Conservation (phyloP, 345 rosid genomes). For the Gossypium anomalum region DNA sequence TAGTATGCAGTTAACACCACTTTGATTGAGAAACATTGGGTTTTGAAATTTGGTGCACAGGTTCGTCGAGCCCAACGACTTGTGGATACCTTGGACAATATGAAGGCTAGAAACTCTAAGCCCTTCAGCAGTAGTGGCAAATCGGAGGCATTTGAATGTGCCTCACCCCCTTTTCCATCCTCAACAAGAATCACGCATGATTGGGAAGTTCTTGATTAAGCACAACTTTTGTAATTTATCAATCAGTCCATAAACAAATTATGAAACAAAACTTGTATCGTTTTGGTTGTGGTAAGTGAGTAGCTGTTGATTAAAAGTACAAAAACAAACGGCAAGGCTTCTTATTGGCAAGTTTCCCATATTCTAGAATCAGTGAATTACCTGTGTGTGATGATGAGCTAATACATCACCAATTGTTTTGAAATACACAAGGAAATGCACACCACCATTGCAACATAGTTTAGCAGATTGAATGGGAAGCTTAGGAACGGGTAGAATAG, state of each 20-base stretch:
- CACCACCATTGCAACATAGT: neutral
- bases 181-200: conserved; percentile 35
- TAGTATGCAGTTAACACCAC: no score
- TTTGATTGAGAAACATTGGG: neutral
- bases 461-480: neutral
- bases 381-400: neutral
- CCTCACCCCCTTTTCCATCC: conserved; percentile 25
- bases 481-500: neutral
- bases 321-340: neutral
- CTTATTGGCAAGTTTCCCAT: neutral
- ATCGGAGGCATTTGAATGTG: conserved; percentile 34
- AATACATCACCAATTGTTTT: neutral
- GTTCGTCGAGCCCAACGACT: conserved; percentile 37
- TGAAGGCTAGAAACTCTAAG: conserved; percentile 34
- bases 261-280: neutral
- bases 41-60: conserved; percentile 18
- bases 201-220: conserved; percentile 43
- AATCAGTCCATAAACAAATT: neutral
- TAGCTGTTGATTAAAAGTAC: neutral
- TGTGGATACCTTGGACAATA: conserved; percentile 34
- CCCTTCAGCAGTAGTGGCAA: conserved; percentile 22
- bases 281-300: no score
- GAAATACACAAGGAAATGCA: neutral
- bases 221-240: neutral
- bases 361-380: neutral